A percentile compares a stretch with the other conserved stretches of the same genome.
Evolutionary conservation across 306 rosid species (phyloP).

Genomic region (Quercus parvula): DNA sequence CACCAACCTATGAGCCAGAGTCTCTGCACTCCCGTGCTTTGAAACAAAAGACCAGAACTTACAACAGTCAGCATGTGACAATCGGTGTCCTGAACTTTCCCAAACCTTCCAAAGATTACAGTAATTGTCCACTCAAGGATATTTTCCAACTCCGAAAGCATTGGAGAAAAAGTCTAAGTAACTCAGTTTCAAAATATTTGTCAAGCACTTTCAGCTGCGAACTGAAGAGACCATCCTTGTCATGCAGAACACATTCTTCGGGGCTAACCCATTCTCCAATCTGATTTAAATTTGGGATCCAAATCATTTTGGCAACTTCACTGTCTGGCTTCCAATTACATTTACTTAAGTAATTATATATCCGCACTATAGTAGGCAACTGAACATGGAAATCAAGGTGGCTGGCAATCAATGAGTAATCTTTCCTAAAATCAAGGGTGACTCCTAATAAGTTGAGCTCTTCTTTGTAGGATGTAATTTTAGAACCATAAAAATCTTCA

Average conservation of each 20-base stretch:
- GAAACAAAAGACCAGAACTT: conserved; percentile 60
- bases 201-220: conserved; percentile 10
- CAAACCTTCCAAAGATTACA: conserved; percentile 58
- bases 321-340: conserved; percentile 47
- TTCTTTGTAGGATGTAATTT: conserved; percentile 34
- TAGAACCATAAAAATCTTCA: conserved; percentile 41
- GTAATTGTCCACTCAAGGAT: conserved; percentile 56
- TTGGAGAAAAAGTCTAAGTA: conserved; percentile 40
- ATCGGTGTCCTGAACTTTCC: conserved; percentile 37
- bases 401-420: conserved; percentile 41
- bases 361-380: conserved; percentile 13
- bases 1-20: conserved; percentile 31
- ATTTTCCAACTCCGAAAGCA: conserved; percentile 33
- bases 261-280: conserved; percentile 43
- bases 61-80: conserved; percentile 46
- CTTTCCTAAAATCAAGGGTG: conserved; percentile 27
- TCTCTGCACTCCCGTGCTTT: conserved; percentile 33
- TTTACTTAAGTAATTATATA: conserved; percentile 40
- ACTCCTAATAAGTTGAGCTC: conserved; percentile 63
- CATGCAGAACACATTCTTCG: conserved; percentile 49
- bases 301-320: conserved; percentile 33
- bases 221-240: conserved; percentile 52
- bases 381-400: conserved; percentile 40
- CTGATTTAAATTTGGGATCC: conserved; percentile 40
- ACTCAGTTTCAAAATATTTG: conserved; percentile 25